A percentile compares a stretch with the other conserved stretches of the same genome.
Conservation (phyloP, 2,329 filamentous ascomycete species). For the Verticillium nubilum region DNA sequence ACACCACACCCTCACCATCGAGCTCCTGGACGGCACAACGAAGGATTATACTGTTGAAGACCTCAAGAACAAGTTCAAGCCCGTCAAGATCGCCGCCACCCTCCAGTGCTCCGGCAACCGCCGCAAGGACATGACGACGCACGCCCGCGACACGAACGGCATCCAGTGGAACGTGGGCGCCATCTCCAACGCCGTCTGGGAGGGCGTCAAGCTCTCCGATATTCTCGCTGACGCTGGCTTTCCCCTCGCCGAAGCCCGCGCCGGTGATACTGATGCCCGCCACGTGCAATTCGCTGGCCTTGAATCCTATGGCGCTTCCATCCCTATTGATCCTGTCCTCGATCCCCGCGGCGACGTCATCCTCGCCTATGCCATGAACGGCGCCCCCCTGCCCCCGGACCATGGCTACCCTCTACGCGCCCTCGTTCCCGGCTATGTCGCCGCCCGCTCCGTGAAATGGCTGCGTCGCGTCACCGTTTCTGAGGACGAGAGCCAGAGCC, state of each 20-base stretch:
- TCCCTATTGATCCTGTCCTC: conserved; percentile 52
- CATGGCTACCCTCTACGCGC: conserved; percentile 61
- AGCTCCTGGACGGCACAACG: conserved; percentile 48
- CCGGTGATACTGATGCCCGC: conserved; percentile 30
- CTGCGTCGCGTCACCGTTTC: conserved; percentile 57
- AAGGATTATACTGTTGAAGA: conserved; percentile 49
- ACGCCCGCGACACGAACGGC: conserved; percentile 44
- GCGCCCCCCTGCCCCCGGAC: conserved; percentile 53
- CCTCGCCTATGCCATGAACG: conserved; percentile 65
- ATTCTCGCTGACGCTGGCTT: conserved; percentile 52
- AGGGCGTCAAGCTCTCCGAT: conserved; percentile 49
- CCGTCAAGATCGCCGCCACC: conserved; percentile 46
- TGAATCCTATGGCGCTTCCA: conserved; percentile 57
- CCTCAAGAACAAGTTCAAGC: conserved; percentile 44
- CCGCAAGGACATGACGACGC: conserved; percentile 51
- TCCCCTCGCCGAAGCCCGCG: conserved; percentile 28
- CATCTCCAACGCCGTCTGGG: conserved; percentile 56
- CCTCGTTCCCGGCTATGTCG: conserved; percentile 60
- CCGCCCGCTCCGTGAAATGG: conserved; percentile 66
- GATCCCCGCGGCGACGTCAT: conserved; percentile 60
- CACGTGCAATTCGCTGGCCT: conserved; percentile 55
- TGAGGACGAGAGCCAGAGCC: conserved; percentile 59
- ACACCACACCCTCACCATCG: conserved; percentile 44
- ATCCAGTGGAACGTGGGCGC: conserved; percentile 55
- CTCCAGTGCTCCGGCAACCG: conserved; percentile 59